A percentile compares a stretch with the other conserved stretches of the same genome.
Evolutionary conservation across 2,329 filamentous ascomycete genomes (phyloP).

Genomic region (Fusarium odoratissimum): DNA sequence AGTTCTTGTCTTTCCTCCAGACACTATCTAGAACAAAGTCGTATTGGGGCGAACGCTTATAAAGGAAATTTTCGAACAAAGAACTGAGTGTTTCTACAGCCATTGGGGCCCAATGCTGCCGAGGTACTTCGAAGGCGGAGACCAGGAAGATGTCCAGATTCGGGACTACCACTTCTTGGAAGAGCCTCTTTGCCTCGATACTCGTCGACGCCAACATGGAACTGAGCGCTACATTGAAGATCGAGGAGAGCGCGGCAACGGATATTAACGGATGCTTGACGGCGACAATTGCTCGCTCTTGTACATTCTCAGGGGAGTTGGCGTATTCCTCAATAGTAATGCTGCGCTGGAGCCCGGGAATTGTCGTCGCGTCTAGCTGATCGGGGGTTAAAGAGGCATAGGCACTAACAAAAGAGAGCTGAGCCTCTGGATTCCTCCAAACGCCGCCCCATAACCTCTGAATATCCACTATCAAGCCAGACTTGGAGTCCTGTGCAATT

Average conservation of each 20-base stretch:
- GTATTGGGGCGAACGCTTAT: slow-evolving; percentile 80
- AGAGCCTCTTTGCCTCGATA: slow-evolving; percentile 72
- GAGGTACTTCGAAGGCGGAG: slow-evolving; percentile 80
- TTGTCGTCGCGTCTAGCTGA: slow-evolving; percentile 84
- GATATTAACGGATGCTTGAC: slow-evolving; percentile 90
- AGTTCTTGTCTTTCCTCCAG: slow-evolving; percentile 90
- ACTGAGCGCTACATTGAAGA: slow-evolving; percentile 73
- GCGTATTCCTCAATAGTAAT: slow-evolving; percentile 73
- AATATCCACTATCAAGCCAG: slow-evolving; percentile 72
- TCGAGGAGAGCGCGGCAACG: slow-evolving; percentile 79
- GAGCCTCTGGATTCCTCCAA: slow-evolving; percentile 88
- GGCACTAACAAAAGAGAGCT: slow-evolving; percentile 92
- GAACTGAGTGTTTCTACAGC: slow-evolving; percentile 81
- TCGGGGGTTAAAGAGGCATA: slow-evolving; percentile 81
- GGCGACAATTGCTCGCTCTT: slow-evolving; percentile 68
- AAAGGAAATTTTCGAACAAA: slow-evolving; percentile 84
- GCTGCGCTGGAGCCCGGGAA: slow-evolving; percentile 82
- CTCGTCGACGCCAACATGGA: slow-evolving; percentile 71
- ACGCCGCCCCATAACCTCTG: slow-evolving; percentile 90
- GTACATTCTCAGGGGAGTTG: slow-evolving; percentile 61
- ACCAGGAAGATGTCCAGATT: slow-evolving; percentile 84
- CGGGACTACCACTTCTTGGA: slow-evolving; percentile 75
- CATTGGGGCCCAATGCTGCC: slow-evolving; percentile 77
- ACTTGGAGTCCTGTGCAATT: slow-evolving; percentile 67
- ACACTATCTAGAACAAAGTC: slow-evolving; percentile 91